Conservation (phyloP, 2,329 filamentous ascomycete genomes). For the Talaromyces funiculosus region DNA sequence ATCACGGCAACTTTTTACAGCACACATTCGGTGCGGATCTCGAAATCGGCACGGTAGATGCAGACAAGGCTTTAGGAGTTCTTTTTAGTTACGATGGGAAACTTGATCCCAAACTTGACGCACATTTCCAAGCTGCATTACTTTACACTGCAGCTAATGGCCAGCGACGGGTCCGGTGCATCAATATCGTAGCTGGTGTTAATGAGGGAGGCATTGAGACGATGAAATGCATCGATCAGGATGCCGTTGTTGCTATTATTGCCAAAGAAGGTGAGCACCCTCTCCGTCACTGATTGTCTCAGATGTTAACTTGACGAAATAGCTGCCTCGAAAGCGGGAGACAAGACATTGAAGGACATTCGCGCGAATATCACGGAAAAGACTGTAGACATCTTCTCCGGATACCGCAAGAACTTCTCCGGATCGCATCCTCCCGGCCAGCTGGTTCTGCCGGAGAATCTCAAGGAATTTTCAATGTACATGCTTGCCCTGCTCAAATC, state of each 20-base stretch:
- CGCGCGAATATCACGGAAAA: constrained; percentile 79
- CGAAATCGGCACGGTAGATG: constrained; percentile 85
- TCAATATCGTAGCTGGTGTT: constrained; percentile 87
- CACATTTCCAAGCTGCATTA: constrained; percentile 92
- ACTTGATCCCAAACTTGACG: constrained; percentile 91
- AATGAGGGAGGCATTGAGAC: constrained; percentile 75
- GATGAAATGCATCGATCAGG: constrained; percentile 93
- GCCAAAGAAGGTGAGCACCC: constrained; percentile 66
- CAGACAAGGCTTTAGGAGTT: constrained; percentile 87
- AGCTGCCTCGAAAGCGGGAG: constrained; percentile 75
- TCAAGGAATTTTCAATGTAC: constrained; percentile 97
- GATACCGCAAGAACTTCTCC: constrained; percentile 88
- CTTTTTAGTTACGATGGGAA: constrained; percentile 95
- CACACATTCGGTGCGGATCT: constrained; percentile 92
- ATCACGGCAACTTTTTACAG: constrained; percentile 94
- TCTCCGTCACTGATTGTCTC: neutral
- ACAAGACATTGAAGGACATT: constrained; percentile 77
- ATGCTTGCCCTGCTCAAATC: constrained; percentile 85
- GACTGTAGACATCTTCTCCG: constrained; percentile 84
- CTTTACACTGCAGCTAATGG: constrained; percentile 90
- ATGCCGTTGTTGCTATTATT: constrained; percentile 80
- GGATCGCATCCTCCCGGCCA: constrained; percentile 83
- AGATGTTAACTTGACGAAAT: neutral
- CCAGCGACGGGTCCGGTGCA: constrained; percentile 84
- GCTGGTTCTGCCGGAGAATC: constrained; percentile 86